Percentiles rank a stretch among this genome's conserved stretches.
phyloP scores from a whole-genome alignment of 2,329 filamentous ascomycete genomes.

The Fusarium virguliforme region DNA sequence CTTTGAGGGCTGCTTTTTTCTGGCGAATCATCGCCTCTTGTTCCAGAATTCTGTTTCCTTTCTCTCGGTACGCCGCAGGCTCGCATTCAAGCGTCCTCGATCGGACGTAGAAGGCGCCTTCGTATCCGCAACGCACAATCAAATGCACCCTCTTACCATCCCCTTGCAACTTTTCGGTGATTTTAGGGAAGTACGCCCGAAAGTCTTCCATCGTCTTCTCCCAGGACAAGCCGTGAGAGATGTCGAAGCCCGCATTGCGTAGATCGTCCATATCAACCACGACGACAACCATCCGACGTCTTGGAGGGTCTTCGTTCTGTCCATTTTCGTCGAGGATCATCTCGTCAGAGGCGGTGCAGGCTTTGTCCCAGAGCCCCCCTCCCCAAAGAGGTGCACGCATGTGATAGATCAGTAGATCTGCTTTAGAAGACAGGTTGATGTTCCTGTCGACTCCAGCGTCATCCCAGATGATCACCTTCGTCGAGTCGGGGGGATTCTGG shows the following conservation, averaged over 20 bases:
- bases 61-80: too few relatives aligned
- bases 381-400: not conserved
- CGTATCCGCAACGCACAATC: not conserved
- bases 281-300: not conserved
- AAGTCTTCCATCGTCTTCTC: conserved; percentile 21
- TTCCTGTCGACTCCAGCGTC: not conserved
- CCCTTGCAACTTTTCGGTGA: not conserved
- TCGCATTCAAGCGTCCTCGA: not conserved
- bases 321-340: too few relatives aligned
- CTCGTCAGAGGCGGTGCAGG: too few relatives aligned
- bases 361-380: not conserved
- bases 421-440: too few relatives aligned
- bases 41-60: too few relatives aligned
- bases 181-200: not conserved
- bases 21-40: too few relatives aligned
- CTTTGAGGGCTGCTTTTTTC: too few relatives aligned
- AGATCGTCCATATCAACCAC: conserved; percentile 5
- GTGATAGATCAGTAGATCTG: not conserved
- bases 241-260: not conserved
- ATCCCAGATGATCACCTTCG: not conserved
- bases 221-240: conserved; percentile 16
- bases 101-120: not conserved
- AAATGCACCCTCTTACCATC: not conserved
- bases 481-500: too few relatives aligned
- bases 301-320: not conserved